Evolutionary conservation across 2,329 filamentous ascomycete genomes (phyloP).

Genomic region (Colletotrichum sp.): DNA sequence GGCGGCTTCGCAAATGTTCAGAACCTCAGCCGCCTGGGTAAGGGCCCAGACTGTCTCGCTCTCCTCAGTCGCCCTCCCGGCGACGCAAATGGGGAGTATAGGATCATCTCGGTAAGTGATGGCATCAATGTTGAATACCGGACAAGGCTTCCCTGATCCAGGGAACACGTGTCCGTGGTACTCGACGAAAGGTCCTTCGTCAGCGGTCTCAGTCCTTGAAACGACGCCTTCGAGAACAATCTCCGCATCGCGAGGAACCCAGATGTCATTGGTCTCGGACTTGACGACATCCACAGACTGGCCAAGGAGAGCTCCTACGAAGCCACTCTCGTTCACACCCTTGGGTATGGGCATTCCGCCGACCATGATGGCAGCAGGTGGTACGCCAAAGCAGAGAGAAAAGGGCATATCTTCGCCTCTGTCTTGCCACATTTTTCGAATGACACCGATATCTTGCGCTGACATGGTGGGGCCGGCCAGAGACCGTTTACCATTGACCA

Average conservation of each 20-base stretch:
- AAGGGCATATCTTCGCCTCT: constrained; percentile 48
- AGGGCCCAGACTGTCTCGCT: background rate
- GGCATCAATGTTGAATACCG: constrained; percentile 47
- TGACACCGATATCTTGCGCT: constrained; percentile 50
- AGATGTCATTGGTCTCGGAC: constrained; percentile 53
- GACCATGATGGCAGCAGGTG: constrained; percentile 53
- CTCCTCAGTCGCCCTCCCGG: constrained; percentile 29
- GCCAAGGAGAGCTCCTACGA: constrained; percentile 51
- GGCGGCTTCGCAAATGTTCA: background rate
- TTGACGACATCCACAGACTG: constrained; percentile 51
- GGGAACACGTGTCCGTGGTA: constrained; percentile 32
- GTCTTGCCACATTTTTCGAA: constrained; percentile 51
- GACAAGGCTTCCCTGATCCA: constrained; percentile 23
- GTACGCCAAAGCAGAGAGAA: constrained; percentile 52
- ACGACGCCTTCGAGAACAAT: constrained; percentile 55
- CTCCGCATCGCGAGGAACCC: constrained; percentile 53
- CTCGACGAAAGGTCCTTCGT: constrained; percentile 54
- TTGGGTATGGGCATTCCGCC: constrained; percentile 52
- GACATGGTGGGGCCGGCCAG: constrained; percentile 45
- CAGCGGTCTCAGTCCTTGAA: constrained; percentile 44
- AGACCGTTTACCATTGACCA: constrained; percentile 49
- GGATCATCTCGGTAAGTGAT: constrained; percentile 53
- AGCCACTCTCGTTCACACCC: constrained; percentile 51
- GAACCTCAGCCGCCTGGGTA: background rate
- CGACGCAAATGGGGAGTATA: constrained; percentile 52